Percentiles rank a stretch among this genome's conserved stretches.
Conservation (phyloP, 805 yeast genomes). For the Candida nonsorbophila region DNA sequence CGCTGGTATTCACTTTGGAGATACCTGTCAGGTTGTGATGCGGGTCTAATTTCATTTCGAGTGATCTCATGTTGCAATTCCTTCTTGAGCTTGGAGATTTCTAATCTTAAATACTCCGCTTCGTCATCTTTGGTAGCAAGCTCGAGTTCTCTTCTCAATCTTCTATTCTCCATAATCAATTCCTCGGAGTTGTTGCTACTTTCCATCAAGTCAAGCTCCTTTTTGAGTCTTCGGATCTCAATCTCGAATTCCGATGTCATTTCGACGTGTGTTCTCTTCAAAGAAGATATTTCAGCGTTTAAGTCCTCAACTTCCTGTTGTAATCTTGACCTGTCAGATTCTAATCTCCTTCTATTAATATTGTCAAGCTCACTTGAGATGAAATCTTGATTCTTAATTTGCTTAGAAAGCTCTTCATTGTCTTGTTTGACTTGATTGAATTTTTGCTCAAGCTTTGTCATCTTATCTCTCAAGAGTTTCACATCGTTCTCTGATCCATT, state of each 20-base stretch:
- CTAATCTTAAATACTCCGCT: conserved; percentile 5
- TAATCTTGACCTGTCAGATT: conserved; percentile 16
- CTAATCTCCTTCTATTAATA: conserved; percentile 13
- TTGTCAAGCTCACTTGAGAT: conserved; percentile 16
- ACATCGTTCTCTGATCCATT: conserved; percentile 18
- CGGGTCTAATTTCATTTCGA: conserved; percentile 1
- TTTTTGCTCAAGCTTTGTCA: conserved; percentile 12
- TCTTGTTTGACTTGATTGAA: conserved; percentile 19
- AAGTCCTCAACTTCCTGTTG: conserved; percentile 13
- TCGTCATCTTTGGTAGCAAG: conserved; percentile 4
- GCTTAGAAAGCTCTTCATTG: conserved; percentile 18
- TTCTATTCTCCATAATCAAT: conserved; percentile 5
- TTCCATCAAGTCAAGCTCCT: conserved; percentile 29
- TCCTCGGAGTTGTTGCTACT: conserved; percentile 9
- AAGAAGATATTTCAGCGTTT: background rate
- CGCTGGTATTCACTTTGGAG: conserved; percentile 9
- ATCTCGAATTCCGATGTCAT: conserved; percentile 25
- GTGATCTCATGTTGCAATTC: conserved; percentile 4
- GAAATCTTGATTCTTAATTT: conserved; percentile 10
- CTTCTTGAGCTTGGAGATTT: conserved; percentile 4
- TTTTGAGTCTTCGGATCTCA: conserved; percentile 29
- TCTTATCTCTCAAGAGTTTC: conserved; percentile 13
- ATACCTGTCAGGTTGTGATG: conserved; percentile 1
- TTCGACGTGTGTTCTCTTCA: background rate
- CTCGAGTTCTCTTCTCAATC: conserved; percentile 9